Conservation (phyloP, 1,284 basidiomycete genomes). For the Pascua sp. region DNA sequence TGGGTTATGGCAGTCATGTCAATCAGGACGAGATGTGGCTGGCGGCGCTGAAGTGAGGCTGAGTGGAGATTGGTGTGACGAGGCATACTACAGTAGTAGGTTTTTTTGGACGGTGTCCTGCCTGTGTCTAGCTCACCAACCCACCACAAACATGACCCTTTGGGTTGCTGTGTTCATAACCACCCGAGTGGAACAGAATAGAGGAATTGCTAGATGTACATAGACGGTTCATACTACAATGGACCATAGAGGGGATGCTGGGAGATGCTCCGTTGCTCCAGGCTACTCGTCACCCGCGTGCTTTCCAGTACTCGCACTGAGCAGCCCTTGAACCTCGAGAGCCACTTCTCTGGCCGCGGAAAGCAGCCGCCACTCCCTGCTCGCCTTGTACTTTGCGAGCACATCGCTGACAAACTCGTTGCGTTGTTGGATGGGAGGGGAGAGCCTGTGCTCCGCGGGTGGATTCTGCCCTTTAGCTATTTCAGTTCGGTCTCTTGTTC, state of each 20-base stretch:
- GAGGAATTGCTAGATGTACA: not conserved
- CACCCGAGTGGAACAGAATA: not conserved
- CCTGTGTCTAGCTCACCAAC: too few species aligned
- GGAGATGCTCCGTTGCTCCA: too few species aligned
- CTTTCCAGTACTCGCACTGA: not conserved
- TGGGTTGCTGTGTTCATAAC: not conserved
- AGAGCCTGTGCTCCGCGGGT: conserved; percentile 19
- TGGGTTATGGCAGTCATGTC: too few species aligned
- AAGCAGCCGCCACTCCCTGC: conserved; percentile 31
- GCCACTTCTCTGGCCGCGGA: conserved; percentile 19
- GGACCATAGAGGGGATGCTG: too few species aligned
- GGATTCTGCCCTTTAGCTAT: conserved; percentile 20
- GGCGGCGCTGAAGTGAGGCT: too few species aligned
- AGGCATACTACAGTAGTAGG: too few species aligned
- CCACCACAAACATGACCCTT: too few species aligned
- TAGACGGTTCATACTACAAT: too few species aligned
- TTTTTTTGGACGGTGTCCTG: too few species aligned
- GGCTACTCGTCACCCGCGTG: too few species aligned
- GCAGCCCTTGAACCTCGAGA: conserved; percentile 21
- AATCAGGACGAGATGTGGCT: too few species aligned
- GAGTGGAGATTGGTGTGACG: too few species aligned
- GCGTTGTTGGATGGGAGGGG: conserved; percentile 22
- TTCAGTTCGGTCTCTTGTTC: not conserved
- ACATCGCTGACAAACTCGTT: conserved; percentile 24
- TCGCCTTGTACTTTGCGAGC: conserved; percentile 23